Conservation (phyloP, 192 early-diverging fungal species). For the Coemansia aciculifera region DNA sequence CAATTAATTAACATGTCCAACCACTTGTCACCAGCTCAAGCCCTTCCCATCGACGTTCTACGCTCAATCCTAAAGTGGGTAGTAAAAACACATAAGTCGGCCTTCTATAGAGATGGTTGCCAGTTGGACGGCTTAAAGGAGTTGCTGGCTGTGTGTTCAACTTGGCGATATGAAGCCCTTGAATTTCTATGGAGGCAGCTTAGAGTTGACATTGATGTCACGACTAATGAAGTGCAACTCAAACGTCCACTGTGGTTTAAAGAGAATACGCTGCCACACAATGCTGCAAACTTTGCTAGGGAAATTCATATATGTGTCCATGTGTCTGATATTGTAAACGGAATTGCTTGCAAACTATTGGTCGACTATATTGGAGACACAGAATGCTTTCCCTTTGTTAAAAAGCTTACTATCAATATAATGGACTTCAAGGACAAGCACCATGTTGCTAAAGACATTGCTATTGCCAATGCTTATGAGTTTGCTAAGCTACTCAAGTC, state of each 20-base stretch:
- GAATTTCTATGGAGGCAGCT: background rate
- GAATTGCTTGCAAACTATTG: background rate
- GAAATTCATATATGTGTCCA: background rate
- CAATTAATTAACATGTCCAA: background rate
- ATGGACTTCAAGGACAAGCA: background rate
- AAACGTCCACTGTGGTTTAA: background rate
- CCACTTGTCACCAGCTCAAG: background rate
- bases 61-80: background rate
- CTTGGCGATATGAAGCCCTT: background rate
- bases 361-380: background rate
- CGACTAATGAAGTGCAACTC: background rate
- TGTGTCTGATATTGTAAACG: background rate
- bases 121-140: background rate
- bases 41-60: background rate
- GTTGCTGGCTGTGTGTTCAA: background rate
- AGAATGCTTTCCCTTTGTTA: background rate
- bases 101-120: background rate
- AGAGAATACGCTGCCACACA: background rate
- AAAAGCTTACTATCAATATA: background rate
- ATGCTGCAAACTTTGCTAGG: background rate
- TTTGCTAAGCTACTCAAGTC: constrained; percentile 1
- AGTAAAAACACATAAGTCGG: background rate
- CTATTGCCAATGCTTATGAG: background rate
- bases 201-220: background rate
- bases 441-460: background rate